These are phyloP conservation scores for Dioscorea zingiberensis DNA, from an alignment of 106 monocot genomes.

Conservation along the genomic window DNA sequence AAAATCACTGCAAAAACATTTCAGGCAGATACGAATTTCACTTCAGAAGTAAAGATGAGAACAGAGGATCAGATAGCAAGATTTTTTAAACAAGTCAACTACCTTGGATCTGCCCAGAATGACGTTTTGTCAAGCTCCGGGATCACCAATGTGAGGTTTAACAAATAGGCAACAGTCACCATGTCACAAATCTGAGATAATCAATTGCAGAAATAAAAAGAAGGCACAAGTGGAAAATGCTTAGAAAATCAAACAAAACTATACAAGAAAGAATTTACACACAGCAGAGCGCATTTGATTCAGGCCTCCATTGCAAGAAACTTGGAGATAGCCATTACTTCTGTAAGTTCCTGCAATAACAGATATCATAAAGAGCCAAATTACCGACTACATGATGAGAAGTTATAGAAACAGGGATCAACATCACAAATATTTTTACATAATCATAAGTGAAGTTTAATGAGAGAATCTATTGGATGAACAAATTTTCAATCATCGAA, in stretches of 20 bases:
- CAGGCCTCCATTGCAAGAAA: slow-evolving; percentile 94
- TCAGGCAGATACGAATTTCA: neutral
- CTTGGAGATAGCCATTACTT: slow-evolving; percentile 82
- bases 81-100: neutral
- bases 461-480: neutral
- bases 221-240: neutral
- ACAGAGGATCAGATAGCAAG: neutral
- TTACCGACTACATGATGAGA: neutral
- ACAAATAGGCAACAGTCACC: slow-evolving; percentile 72
- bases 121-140: slow-evolving; percentile 95
- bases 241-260: neutral
- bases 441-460: neutral
- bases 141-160: slow-evolving; percentile 83
- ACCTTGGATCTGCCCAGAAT: slow-evolving; percentile 98
- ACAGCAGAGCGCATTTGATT: slow-evolving; percentile 98
- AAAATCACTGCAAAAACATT: slow-evolving; percentile 59
- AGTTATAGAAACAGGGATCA: too few species aligned
- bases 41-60: neutral
- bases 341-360: slow-evolving; percentile 66
- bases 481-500: neutral
- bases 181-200: slow-evolving; percentile 92
- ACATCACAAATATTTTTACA: too few species aligned
- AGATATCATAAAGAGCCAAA: neutral
- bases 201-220: slow-evolving; percentile 3
- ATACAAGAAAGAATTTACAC: slow-evolving; percentile 10